phyloP scores from a whole-genome alignment of 2,329 filamentous ascomycete genomes.

The Alternaria sp. region DNA sequence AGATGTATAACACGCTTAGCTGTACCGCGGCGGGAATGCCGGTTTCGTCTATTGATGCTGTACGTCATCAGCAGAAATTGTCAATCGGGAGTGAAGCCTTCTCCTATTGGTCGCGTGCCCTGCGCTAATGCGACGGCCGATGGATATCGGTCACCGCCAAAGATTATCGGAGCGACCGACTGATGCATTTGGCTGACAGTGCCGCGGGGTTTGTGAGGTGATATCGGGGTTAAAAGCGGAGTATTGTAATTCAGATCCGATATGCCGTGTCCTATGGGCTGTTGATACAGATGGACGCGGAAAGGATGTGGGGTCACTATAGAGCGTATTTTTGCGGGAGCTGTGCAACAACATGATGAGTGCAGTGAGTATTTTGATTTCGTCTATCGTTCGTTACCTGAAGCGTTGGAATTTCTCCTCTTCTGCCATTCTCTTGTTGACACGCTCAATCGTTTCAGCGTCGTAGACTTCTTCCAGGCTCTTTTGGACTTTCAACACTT shows the following conservation, averaged over 20 bases:
- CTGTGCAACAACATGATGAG: constrained; percentile 1
- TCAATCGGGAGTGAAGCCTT: constrained; percentile 2
- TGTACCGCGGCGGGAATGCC: not conserved
- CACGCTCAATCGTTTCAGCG: constrained; percentile 68
- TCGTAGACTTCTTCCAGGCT: constrained; percentile 77
- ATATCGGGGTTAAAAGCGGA: constrained; percentile 10
- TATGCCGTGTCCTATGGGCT: not conserved
- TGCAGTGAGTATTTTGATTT: not conserved
- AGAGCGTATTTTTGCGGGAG: not conserved
- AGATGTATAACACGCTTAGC: not conserved
- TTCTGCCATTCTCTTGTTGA: constrained; percentile 73
- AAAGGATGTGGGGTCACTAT: not conserved
- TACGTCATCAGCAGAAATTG: constrained; percentile 16
- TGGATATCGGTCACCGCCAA: constrained; percentile 2
- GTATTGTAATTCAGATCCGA: not conserved
- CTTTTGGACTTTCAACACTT: constrained; percentile 76
- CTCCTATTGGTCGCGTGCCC: constrained; percentile 17
- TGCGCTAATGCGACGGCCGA: constrained; percentile 13
- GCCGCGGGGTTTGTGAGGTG: not conserved
- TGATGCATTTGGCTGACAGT: constrained; percentile 5
- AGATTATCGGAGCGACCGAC: constrained; percentile 5
- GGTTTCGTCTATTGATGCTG: not conserved
- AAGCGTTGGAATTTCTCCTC: constrained; percentile 65
- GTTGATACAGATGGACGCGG: not conserved
- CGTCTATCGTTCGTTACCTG: constrained; percentile 45